A percentile compares a stretch with the other conserved stretches of the same genome.
These are phyloP conservation scores for Vigna angularis DNA, from an alignment of 306 rosid species.

Conservation along the genomic window DNA sequence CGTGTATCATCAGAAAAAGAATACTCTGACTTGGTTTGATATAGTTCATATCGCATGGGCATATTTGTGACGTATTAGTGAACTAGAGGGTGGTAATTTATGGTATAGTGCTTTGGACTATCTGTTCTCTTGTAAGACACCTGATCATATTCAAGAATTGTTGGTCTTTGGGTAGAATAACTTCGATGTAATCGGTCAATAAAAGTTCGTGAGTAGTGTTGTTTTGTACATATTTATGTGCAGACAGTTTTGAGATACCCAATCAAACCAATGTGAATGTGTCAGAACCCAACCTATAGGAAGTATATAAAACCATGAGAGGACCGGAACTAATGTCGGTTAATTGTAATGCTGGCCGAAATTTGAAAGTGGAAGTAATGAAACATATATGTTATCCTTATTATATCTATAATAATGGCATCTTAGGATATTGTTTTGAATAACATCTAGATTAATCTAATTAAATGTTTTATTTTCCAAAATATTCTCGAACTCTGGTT, in stretches of 20 bases:
- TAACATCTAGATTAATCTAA: constrained; percentile 4
- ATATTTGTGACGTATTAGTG: constrained; percentile 30
- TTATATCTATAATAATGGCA: constrained; percentile 1
- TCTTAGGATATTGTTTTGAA: not conserved
- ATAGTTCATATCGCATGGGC: constrained; percentile 58
- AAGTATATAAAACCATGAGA: constrained; percentile 27
- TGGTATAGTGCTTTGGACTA: constrained; percentile 38
- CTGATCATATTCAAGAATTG: constrained; percentile 28
- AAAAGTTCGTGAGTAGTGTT: constrained; percentile 9
- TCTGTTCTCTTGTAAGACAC: constrained; percentile 20
- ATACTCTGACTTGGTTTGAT: constrained; percentile 45
- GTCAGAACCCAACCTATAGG: constrained; percentile 10
- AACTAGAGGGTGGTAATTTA: constrained; percentile 23
- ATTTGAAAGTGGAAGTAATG: constrained; percentile 33
- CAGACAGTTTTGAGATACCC: constrained; percentile 26
- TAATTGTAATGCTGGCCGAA: constrained; percentile 13
- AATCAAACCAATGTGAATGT: constrained; percentile 18
- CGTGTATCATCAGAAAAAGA: constrained; percentile 37
- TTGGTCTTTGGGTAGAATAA: constrained; percentile 32
- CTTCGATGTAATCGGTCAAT: not conserved
- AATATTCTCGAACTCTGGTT: not conserved
- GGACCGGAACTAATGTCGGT: constrained; percentile 27
- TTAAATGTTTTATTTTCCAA: constrained; percentile 4
- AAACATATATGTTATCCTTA: not conserved
- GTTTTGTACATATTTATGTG: not conserved